phyloP scores from a whole-genome alignment of 2,329 filamentous ascomycete genomes.

The Graphiopsis chlorocephala region DNA sequence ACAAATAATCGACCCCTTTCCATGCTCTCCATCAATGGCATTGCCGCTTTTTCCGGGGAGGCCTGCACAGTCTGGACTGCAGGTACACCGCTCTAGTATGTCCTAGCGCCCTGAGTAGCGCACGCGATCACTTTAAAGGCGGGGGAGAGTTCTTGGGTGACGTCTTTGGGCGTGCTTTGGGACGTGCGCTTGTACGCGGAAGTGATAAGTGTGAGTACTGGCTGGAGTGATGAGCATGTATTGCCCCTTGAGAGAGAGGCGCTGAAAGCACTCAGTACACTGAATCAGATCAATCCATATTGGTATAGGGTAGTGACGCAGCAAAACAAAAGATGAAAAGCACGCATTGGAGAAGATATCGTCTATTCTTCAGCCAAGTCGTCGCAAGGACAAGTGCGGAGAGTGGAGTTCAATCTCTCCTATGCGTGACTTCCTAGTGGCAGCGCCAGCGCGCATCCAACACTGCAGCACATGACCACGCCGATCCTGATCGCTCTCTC shows the following conservation, averaged over 20 bases:
- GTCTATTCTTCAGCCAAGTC: neutral
- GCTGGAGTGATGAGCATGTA: neutral
- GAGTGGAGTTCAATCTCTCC: neutral
- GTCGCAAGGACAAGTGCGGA: neutral
- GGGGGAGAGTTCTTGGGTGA: neutral
- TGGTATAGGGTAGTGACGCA: no score
- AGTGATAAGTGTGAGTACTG: neutral
- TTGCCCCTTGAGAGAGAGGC: no score
- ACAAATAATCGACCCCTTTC: neutral
- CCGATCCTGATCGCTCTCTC: neutral
- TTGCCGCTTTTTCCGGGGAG: conserved; percentile 1
- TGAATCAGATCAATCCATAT: no score
- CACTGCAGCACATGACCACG: conserved; percentile 7
- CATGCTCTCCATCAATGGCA: neutral
- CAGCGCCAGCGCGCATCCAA: neutral
- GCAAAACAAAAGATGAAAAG: neutral
- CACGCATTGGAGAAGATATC: neutral
- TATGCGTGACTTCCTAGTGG: neutral
- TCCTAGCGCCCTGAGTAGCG: neutral
- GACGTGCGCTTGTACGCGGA: neutral
- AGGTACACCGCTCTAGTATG: neutral
- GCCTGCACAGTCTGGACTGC: neutral
- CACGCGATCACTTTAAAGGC: conserved; percentile 6
- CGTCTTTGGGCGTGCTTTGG: neutral
- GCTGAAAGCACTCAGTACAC: no score